Evolutionary conservation across 2,329 filamentous ascomycete species (phyloP).

Genomic region (Pseudocercospora pini-densiflorae): DNA sequence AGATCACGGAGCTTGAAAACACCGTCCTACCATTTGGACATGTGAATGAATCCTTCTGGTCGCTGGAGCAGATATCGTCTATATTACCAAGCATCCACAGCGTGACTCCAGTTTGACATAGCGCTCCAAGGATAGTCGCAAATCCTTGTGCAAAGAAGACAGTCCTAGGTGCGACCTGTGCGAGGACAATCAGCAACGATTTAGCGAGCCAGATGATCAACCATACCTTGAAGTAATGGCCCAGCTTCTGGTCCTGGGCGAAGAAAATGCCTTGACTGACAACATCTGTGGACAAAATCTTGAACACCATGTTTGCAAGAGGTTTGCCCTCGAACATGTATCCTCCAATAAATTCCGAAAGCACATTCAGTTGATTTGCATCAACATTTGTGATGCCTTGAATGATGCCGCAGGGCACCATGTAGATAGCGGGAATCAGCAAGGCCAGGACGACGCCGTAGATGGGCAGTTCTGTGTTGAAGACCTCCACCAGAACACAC

Average conservation of each 20-base stretch:
- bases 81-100: constrained; percentile 51
- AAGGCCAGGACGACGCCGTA: constrained; percentile 82
- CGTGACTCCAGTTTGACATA: constrained; percentile 52
- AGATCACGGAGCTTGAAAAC: constrained; percentile 50
- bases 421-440: constrained; percentile 76
- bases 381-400: constrained; percentile 75
- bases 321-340: constrained; percentile 51
- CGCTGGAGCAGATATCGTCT: constrained; percentile 46
- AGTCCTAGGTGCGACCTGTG: constrained; percentile 43
- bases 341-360: constrained; percentile 56
- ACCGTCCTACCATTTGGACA: constrained; percentile 52
- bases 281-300: constrained; percentile 40
- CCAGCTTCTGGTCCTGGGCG: constrained; percentile 43
- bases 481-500: constrained; percentile 35
- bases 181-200: background rate
- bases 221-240: constrained; percentile 41
- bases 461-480: constrained; percentile 62
- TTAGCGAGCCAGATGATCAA: background rate
- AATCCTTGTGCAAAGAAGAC: constrained; percentile 53
- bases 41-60: constrained; percentile 53
- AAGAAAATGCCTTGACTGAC: constrained; percentile 40
- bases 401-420: constrained; percentile 89
- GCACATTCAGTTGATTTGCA: constrained; percentile 44
- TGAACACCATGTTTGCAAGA: constrained; percentile 41
- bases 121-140: constrained; percentile 48